Evolutionary conservation across 2,329 filamentous ascomycete species (phyloP).

Genomic region (Leptographium galeiforme): DNA sequence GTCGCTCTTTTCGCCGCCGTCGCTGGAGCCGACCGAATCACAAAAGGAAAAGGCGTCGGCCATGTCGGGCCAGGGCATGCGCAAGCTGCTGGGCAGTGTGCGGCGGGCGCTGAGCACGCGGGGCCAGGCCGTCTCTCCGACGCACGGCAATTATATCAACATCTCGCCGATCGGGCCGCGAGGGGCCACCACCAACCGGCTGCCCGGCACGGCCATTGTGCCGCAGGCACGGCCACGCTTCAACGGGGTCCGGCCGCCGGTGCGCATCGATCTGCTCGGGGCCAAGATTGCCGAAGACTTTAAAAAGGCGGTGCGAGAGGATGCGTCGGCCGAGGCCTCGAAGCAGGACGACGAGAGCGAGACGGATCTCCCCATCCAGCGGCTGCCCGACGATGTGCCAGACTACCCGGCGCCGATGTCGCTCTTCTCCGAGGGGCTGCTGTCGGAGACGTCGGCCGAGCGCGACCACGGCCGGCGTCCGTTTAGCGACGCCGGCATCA

Average conservation of each 20-base stretch:
- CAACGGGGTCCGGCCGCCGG: constrained; percentile 33
- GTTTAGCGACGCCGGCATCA: constrained; percentile 46
- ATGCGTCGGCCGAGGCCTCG: constrained; percentile 22
- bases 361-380: neutral
- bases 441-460: neutral
- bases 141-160: constrained; percentile 33
- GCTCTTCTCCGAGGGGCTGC: constrained; percentile 29
- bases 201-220: constrained; percentile 47
- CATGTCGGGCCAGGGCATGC: constrained; percentile 64
- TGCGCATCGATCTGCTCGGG: constrained; percentile 72
- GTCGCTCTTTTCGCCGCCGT: constrained; percentile 33
- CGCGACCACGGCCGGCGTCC: constrained; percentile 20
- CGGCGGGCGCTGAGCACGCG: constrained; percentile 63
- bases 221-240: constrained; percentile 35
- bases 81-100: constrained; percentile 74
- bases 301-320: constrained; percentile 58
- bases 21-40: constrained; percentile 13
- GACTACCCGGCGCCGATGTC: constrained; percentile 14
- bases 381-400: constrained; percentile 14
- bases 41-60: constrained; percentile 37
- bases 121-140: constrained; percentile 28
- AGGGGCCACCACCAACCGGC: constrained; percentile 41
- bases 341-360: neutral
- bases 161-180: constrained; percentile 35
- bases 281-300: constrained; percentile 68